A percentile compares a stretch with the other conserved stretches of the same genome.
Conservation (phyloP, 176 grass and related monocot genomes). For the Elaeis guineensis region DNA sequence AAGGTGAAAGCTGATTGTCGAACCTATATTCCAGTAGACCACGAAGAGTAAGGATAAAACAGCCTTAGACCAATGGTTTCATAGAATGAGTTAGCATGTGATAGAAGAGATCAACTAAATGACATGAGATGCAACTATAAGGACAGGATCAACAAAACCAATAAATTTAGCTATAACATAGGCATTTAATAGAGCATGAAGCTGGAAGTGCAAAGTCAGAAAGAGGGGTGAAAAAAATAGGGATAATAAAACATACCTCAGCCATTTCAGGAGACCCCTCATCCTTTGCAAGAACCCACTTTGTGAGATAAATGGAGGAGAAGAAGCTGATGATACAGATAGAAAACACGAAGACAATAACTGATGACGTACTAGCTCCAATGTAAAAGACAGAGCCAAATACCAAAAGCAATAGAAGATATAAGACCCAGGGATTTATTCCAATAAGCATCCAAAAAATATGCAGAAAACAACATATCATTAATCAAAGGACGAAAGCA, state of each 20-base stretch:
- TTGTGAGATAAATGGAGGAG: conserved; percentile 88
- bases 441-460: conserved; percentile 69
- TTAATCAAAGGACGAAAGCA: too few relatives aligned
- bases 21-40: too few relatives aligned
- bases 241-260: conserved; percentile 51
- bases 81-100: too few relatives aligned
- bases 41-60: too few relatives aligned
- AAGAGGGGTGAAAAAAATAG: background rate
- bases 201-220: background rate
- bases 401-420: conserved; percentile 54
- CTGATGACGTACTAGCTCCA: conserved; percentile 81
- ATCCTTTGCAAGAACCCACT: conserved; percentile 98
- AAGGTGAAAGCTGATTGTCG: too few relatives aligned
- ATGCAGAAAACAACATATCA: conserved; percentile 37
- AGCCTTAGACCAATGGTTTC: too few relatives aligned
- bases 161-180: too few relatives aligned
- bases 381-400: conserved; percentile 73
- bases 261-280: conserved; percentile 97
- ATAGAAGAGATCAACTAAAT: too few relatives aligned
- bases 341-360: conserved; percentile 90
- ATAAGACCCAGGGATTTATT: conserved; percentile 77
- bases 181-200: too few relatives aligned
- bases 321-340: conserved; percentile 87
- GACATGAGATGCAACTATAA: too few relatives aligned
- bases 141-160: too few relatives aligned